Evolutionary conservation across 2,329 filamentous ascomycete species (phyloP).

Genomic region (Magnaporthales sp.): DNA sequence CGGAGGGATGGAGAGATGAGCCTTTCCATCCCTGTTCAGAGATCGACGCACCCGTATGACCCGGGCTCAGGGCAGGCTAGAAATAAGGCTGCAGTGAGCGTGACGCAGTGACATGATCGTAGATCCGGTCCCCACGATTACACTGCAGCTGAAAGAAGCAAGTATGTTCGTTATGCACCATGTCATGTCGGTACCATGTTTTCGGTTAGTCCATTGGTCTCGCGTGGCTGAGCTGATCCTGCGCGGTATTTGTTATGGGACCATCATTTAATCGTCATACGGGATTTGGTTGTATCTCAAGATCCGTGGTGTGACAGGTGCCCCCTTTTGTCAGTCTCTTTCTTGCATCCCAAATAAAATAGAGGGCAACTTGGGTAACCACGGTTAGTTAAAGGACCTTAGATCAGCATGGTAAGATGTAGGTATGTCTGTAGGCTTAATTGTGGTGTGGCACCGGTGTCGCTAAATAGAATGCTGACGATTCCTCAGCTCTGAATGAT

Average conservation of each 20-base stretch:
- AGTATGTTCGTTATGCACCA: background rate
- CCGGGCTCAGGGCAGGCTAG: background rate
- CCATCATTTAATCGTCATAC: background rate
- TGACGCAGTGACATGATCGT: background rate
- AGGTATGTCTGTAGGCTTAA: too few relatives aligned
- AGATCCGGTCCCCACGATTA: constrained; percentile 1
- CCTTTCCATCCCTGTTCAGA: background rate
- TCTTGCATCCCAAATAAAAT: background rate
- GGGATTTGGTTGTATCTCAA: background rate
- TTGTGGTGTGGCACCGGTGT: background rate
- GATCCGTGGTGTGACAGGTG: background rate
- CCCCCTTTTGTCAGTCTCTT: background rate
- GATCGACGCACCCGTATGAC: background rate
- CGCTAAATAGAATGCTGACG: background rate
- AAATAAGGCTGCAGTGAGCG: background rate
- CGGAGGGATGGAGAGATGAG: background rate
- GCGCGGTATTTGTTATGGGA: background rate
- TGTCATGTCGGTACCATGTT: background rate
- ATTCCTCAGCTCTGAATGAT: background rate
- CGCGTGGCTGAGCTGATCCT: background rate
- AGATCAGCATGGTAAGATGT: background rate
- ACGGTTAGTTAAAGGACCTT: too few relatives aligned
- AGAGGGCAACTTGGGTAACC: too few relatives aligned
- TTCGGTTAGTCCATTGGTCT: background rate
- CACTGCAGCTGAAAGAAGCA: background rate